Conservation (phyloP, 495 filamentous ascomycete genomes). For the Cetradonia linearis region DNA sequence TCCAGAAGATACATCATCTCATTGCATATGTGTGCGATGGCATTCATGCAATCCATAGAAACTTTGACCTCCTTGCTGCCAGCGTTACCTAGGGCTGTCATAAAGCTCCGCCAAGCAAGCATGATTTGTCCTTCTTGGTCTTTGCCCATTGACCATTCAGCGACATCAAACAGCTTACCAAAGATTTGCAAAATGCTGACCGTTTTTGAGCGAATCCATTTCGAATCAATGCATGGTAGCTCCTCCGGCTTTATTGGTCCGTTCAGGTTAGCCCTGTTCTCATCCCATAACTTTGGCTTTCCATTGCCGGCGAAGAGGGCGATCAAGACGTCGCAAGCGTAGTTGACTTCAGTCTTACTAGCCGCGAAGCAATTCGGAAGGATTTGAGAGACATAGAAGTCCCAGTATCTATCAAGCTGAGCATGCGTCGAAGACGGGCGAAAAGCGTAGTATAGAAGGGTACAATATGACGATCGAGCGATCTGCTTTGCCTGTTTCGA, state of each 20-base stretch:
- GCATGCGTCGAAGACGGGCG: slow-evolving; percentile 50
- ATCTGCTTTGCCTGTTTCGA: slow-evolving; percentile 47
- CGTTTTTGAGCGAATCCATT: slow-evolving; percentile 74
- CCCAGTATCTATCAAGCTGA: slow-evolving; percentile 71
- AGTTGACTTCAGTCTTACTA: slow-evolving; percentile 32
- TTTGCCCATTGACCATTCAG: slow-evolving; percentile 40
- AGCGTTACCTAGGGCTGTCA: slow-evolving; percentile 60
- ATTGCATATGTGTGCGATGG: slow-evolving; percentile 60
- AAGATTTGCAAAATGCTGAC: slow-evolving; percentile 51
- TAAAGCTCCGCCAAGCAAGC: slow-evolving; percentile 58
- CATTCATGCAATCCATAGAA: slow-evolving; percentile 67
- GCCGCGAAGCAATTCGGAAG: slow-evolving; percentile 31
- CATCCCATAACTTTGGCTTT: slow-evolving; percentile 59
- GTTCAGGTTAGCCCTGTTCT: slow-evolving; percentile 52
- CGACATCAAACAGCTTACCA: slow-evolving; percentile 34
- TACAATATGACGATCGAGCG: slow-evolving; percentile 60
- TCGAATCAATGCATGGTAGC: slow-evolving; percentile 66
- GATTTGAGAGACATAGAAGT: slow-evolving; percentile 52
- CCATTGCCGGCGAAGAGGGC: slow-evolving; percentile 46
- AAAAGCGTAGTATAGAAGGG: slow-evolving; percentile 78
- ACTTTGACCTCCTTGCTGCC: slow-evolving; percentile 86
- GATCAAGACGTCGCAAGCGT: slow-evolving; percentile 54
- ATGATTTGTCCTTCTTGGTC: slow-evolving; percentile 38
- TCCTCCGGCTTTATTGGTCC: slow-evolving; percentile 53
- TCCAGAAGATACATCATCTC: slow-evolving; percentile 60